Conservation (phyloP, 1,284 basidiomycete species). For the Gymnopus androsaceus region DNA sequence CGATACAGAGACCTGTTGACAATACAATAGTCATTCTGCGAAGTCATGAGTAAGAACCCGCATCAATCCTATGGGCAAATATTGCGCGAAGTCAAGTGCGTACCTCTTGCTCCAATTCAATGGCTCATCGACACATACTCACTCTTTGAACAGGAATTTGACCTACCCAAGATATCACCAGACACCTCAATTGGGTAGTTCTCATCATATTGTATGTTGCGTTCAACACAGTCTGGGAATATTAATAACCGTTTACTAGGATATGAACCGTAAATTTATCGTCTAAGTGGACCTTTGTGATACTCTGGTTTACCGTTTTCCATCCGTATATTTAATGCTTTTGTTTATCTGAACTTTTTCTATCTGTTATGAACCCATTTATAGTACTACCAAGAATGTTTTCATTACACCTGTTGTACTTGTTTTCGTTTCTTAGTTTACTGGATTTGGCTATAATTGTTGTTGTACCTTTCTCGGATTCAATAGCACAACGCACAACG, state of each 20-base stretch:
- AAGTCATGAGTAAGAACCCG: conserved; percentile 58
- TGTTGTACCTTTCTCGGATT: no score
- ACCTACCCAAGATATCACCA: conserved; percentile 71
- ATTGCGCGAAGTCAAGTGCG: conserved; percentile 64
- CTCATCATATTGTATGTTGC: conserved; percentile 65
- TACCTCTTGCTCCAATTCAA: not conserved
- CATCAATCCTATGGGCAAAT: conserved; percentile 77
- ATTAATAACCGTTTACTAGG: conserved; percentile 24
- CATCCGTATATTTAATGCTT: conserved; percentile 2
- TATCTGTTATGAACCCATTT: no score
- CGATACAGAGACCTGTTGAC: not conserved
- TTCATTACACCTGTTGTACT: no score
- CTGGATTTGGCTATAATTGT: no score
- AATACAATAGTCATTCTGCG: conserved; percentile 65
- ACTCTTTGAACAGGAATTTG: conserved; percentile 40
- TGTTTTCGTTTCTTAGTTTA: no score
- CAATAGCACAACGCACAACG: no score
- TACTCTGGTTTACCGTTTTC: not conserved
- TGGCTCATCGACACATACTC: not conserved
- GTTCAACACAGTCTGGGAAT: conserved; percentile 17
- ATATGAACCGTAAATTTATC: conserved; percentile 36
- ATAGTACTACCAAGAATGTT: no score
- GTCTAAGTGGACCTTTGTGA: conserved; percentile 25
- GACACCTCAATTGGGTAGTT: conserved; percentile 78
- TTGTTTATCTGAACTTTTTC: not conserved